phyloP scores from a whole-genome alignment of 768 basidiomycete genomes.

The Kwoniella pini region DNA sequence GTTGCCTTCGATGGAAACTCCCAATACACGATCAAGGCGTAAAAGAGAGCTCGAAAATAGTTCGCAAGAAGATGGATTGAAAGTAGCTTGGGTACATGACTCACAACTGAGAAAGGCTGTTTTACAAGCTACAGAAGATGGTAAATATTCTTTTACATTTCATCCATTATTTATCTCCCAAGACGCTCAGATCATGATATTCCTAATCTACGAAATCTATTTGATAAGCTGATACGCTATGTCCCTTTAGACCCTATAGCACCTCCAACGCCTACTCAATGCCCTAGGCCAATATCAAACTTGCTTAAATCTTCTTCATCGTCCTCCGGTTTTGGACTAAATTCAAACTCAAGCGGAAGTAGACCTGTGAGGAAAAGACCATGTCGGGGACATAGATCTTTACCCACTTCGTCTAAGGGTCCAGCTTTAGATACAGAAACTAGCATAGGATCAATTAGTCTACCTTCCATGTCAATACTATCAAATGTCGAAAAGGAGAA shows the following conservation, averaged over 20 bases:
- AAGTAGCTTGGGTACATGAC: slow-evolving; percentile 36
- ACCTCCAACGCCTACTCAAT: slow-evolving; percentile 33
- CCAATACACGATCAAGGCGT: slow-evolving; percentile 36
- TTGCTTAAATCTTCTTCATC: slow-evolving; percentile 19
- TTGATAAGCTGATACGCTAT: neutral
- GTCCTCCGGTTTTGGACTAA: neutral
- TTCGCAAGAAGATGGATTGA: slow-evolving; percentile 27
- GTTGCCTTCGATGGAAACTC: slow-evolving; percentile 30
- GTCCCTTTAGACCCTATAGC: slow-evolving; percentile 8
- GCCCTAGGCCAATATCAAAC: slow-evolving; percentile 27
- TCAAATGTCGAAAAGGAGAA: neutral
- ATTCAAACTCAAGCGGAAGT: neutral
- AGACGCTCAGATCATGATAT: too few relatives aligned
- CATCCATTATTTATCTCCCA: neutral
- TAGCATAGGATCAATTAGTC: slow-evolving; percentile 8
- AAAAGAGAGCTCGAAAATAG: slow-evolving; percentile 34
- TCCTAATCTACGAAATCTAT: neutral
- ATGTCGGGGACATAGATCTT: slow-evolving; percentile 32
- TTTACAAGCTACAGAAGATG: slow-evolving; percentile 25
- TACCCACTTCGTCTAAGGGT: slow-evolving; percentile 13
- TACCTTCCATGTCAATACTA: slow-evolving; percentile 2
- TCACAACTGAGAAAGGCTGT: slow-evolving; percentile 24
- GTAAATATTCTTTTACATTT: slow-evolving; percentile 22
- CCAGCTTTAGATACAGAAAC: neutral
- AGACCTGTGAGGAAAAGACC: slow-evolving; percentile 29